Conservation (phyloP, 192 early-diverging fungal species). For the Spizellomyces punctatus region DNA sequence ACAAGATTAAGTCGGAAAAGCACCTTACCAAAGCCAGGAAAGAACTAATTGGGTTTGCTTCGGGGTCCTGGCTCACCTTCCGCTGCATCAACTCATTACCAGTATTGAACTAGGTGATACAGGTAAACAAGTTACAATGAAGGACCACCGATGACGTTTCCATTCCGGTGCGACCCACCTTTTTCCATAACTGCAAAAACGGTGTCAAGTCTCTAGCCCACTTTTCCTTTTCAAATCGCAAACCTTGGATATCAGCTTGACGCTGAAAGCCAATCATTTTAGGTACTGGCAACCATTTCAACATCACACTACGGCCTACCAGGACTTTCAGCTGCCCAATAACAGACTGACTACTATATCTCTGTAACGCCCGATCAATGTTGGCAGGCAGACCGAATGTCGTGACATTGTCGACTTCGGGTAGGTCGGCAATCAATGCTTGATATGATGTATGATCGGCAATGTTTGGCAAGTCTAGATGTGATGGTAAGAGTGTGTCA, state of each 20-base stretch:
- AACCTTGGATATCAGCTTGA: constrained; percentile 32
- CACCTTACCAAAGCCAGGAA: constrained; percentile 49
- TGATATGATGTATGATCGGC: constrained; percentile 44
- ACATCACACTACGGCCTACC: constrained; percentile 28
- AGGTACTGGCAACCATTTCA: background rate
- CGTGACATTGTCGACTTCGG: constrained; percentile 48
- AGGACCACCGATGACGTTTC: no score
- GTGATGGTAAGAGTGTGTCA: background rate
- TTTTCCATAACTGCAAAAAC: constrained; percentile 56
- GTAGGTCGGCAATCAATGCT: constrained; percentile 45
- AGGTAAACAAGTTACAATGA: background rate
- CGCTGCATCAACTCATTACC: constrained; percentile 50
- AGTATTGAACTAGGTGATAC: constrained; percentile 39
- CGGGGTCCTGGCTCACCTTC: constrained; percentile 20
- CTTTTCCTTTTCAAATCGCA: constrained; percentile 47
- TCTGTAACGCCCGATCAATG: constrained; percentile 52
- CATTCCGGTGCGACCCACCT: constrained; percentile 25
- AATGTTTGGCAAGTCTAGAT: constrained; percentile 37
- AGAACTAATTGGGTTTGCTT: constrained; percentile 44
- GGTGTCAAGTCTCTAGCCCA: constrained; percentile 53
- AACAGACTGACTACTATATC: constrained; percentile 35
- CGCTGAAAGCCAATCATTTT: constrained; percentile 25
- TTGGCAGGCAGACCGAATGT: constrained; percentile 55
- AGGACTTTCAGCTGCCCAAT: constrained; percentile 44
- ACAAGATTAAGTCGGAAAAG: background rate